Percentiles rank a stretch among this genome's conserved stretches.
Evolutionary conservation across 805 yeast species (phyloP).

Genomic region (Candida stauntonica): DNA sequence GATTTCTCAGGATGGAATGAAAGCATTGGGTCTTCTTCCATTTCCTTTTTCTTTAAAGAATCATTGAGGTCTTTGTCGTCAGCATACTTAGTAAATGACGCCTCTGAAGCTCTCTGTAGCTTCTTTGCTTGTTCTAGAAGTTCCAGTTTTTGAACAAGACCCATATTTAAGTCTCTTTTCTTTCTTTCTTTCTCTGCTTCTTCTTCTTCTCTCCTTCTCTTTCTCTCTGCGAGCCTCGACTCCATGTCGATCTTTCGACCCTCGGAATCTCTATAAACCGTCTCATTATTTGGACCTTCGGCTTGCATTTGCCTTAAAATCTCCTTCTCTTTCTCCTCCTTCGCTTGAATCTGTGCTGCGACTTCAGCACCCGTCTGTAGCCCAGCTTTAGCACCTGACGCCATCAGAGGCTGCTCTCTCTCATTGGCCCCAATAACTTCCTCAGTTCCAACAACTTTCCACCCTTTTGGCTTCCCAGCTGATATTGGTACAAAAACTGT

Average conservation of each 20-base stretch:
- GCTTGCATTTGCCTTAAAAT: constrained; percentile 13
- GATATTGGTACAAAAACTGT: no score
- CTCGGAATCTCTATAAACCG: constrained; percentile 56
- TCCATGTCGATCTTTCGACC: constrained; percentile 51
- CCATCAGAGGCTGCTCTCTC: constrained; percentile 16
- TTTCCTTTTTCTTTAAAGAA: constrained; percentile 29
- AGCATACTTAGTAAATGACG: constrained; percentile 30
- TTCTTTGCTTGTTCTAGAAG: constrained; percentile 32
- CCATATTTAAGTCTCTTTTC: constrained; percentile 31
- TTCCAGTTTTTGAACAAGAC: constrained; percentile 36
- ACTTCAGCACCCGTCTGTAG: constrained; percentile 44
- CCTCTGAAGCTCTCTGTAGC: constrained; percentile 25
- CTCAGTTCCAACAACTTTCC: constrained; percentile 24
- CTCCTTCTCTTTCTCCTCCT: constrained; percentile 25
- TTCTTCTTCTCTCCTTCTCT: constrained; percentile 26
- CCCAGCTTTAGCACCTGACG: constrained; percentile 38
- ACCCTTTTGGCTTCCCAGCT: constrained; percentile 12
- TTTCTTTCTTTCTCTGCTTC: constrained; percentile 27
- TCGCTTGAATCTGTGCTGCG: constrained; percentile 32
- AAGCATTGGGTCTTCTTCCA: constrained; percentile 62
- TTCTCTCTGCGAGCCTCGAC: constrained; percentile 24
- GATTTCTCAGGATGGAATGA: constrained; percentile 35
- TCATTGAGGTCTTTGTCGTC: constrained; percentile 37
- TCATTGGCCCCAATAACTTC: constrained; percentile 9
- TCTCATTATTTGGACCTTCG: constrained; percentile 26